Conservation (phyloP, 225 moss, liverwort and hornwort species). For the Marchantia polymorpha region DNA sequence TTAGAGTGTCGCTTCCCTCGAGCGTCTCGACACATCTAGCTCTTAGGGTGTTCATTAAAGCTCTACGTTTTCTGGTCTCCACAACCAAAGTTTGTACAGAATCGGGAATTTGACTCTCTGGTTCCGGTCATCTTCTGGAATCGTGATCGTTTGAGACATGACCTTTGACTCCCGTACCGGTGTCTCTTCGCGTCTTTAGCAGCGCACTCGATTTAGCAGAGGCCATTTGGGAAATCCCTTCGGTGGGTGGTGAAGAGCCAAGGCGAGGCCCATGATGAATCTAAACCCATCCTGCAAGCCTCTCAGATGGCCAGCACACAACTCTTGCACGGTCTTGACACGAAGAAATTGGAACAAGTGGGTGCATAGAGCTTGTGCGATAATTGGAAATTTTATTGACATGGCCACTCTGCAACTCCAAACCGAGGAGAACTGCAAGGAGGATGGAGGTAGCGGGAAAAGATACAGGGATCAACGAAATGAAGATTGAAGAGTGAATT, state of each 20-base stretch:
- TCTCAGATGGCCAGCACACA: neutral
- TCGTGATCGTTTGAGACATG: slow-evolving; percentile 19
- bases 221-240: neutral
- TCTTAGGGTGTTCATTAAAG: too few species aligned
- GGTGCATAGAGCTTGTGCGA: neutral
- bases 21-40: too few species aligned
- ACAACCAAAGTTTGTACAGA: too few species aligned
- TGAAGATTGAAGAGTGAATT: neutral
- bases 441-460: neutral
- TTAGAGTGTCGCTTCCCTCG: too few species aligned
- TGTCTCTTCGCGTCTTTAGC: neutral
- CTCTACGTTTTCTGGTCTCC: too few species aligned
- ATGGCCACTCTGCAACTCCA: neutral
- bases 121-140: neutral
- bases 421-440: neutral
- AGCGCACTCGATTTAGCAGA: neutral
- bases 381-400: neutral
- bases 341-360: neutral
- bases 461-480: neutral
- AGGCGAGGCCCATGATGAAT: neutral
- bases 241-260: neutral
- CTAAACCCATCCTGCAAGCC: neutral
- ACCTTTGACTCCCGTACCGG: neutral
- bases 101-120: neutral
- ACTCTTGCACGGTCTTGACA: neutral